phyloP scores from a whole-genome alignment of 306 rosid genomes.

The Dalbergia cultrata region DNA sequence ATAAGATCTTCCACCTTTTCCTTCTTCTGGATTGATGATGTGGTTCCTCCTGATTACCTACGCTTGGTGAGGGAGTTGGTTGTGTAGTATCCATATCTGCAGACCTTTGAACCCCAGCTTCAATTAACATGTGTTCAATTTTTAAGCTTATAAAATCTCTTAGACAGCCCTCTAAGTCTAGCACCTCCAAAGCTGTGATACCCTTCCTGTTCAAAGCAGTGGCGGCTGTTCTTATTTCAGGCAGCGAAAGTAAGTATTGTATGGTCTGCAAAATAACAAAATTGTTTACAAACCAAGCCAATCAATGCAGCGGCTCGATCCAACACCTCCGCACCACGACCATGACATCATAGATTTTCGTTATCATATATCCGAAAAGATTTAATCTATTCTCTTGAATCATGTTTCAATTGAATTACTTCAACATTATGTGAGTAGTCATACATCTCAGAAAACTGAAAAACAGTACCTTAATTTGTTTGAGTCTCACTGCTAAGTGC shows the following conservation, averaged over 20 bases:
- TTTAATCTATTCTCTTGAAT: too few species aligned
- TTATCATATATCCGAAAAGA: too few species aligned
- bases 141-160: conserved; percentile 38
- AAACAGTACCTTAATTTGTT: conserved; percentile 42
- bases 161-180: neutral
- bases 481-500: conserved; percentile 38
- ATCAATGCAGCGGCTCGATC: too few species aligned
- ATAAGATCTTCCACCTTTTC: neutral
- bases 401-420: too few species aligned
- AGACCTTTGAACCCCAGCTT: neutral
- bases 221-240: conserved; percentile 13
- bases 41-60: neutral
- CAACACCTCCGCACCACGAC: too few species aligned
- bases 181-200: conserved; percentile 28
- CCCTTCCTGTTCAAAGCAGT: neutral
- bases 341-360: too few species aligned
- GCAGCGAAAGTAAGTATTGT: conserved; percentile 21
- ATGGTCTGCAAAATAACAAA: conserved; percentile 6
- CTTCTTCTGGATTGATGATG: neutral
- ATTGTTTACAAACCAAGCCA: too few species aligned
- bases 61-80: neutral
- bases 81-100: neutral
- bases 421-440: too few species aligned
- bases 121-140: conserved; percentile 8
- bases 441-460: too few species aligned